Evolutionary conservation across 176 grass and related monocot species (phyloP), one percentile per base, ranked within the genome.

Genomic region (Musa troglodytarum): DNA sequence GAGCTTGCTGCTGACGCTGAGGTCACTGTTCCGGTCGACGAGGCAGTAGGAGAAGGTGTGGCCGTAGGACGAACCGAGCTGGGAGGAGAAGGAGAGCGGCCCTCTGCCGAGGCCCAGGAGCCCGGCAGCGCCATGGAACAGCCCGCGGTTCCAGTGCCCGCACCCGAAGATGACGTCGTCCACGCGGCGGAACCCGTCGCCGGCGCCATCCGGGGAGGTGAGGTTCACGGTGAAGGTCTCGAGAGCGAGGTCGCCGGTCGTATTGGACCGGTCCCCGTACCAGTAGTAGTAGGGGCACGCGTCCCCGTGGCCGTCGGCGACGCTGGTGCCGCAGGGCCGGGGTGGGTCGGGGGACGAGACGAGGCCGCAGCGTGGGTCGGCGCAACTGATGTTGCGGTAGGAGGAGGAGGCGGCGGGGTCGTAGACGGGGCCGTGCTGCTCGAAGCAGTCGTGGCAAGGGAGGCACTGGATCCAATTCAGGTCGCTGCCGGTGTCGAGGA

Each of bases 11-110:
- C 80, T 83, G 50, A 87, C 85, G 52, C 78, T 84, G 64, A 78
- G 78, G 63, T 72, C 82, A 77, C 94, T 98, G 86, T 92, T 83
- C 78, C 89, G 90, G 68, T 98, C 94, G 0, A 93, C 90, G 13
- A 98, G 94, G 86, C 94, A 98, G 83, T 93, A 98, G 29, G 94
- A 97, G 84, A 97, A 97, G 24, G 82, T 81, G 80, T 98, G 80
- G 0, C 90, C 90, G 75, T 98, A 98, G 13, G 85, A 82, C n/a
- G 71, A 43, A 49, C 90, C 77, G 50, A 97, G 90, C 86, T 97
- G 94, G 21, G 94, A 97, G 26, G 90, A 61, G 74, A 97, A 97
- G 4, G 90, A 93, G 7, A 97, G 94, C 12, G 90, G 83, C 0
- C 94, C 94, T 0, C 94, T 88, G 26, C 94, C 94, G 52, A 97